Base-by-base conservation (phyloP, 208 protist species). In the Acanthamoeba healyi region DNA sequence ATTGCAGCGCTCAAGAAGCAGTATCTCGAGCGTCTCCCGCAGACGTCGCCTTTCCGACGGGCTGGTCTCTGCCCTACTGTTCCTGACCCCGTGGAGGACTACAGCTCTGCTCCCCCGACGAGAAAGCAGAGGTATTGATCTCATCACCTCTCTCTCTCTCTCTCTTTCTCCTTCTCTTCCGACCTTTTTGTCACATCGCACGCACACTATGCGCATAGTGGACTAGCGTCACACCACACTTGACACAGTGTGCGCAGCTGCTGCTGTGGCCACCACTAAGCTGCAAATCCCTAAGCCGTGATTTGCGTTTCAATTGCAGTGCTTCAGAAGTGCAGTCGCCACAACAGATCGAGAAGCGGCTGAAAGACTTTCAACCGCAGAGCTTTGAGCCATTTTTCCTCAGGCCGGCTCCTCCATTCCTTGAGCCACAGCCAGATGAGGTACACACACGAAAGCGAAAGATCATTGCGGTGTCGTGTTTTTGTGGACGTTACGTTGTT, bases 371-470 rank as follows among this genome's bases (percentile, higher is more conserved):
- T n/a, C 65, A 44, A 63, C 36, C 51, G 5, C 88, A 82, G 4
- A 81, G 34, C 88, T 93, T 93, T 36, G 88, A 93, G 88, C 88
- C 88, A 36, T 63, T 63, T 19, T 93, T 93, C 36, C 56, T 93
- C 32, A 54, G 88, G 65, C 88, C 88, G 4, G 88, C 88, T 3
- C 88, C 88, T 81, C 88, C 88, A 56, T 93, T 93, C 29, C 51
- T 63, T 74, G 88, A 74, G n/a, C 88, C 88, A 40, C 88, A 93
- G 24, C 88, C 88, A 7, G 88, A 93, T 44, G 88, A 93, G 88
- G 88, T 93, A 74, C 38, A 12, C 44, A 4, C 54, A 26, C 54
- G 2, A 15, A 26, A 5, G 4, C 54, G 17, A 5, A 38, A 2
- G 7, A 26, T 82, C 44, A 58, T n/a, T n/a, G n/a, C n/a, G n/a